Base-by-base conservation (phyloP, 2,329 filamentous ascomycete genomes). In the Arthrobotrys entomopaga region DNA sequence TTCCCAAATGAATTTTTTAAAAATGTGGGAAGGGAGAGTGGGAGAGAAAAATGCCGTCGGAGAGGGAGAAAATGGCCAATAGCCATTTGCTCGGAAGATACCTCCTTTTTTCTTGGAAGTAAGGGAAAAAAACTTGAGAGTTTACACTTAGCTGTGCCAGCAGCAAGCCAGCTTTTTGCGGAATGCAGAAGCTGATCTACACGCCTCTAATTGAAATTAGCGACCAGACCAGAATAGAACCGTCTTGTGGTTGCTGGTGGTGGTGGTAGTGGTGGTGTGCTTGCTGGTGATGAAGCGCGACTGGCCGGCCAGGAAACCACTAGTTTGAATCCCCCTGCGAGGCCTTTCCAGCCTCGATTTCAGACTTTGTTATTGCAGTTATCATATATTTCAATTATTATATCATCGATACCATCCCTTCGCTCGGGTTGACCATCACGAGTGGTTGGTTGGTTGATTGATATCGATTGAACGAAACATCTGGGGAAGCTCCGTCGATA, bases 201-300 rank as follows among this genome's bases (percentile, higher is more conserved):
- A 34, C 29, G 29, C 29, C 29, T 34, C 29, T 5, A 34, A 34
- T 34, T 13, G 65, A 70, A 70, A 70, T 70, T 70, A 61, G 65
- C 65, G 65, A 69, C 65, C 56, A 48, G 42, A 42, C 42, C 42
- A 46, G 42, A 34, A 6, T 34, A 10, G 29, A 34, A 34, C 10
- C 13, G 42, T 46, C 42, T 13, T 7, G 42, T 19, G 15, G 42
- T 15, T 7, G 42, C 38, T 7, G 38, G n/a, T n/a, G n/a, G n/a
- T n/a, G n/a, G n/a, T n/a, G n/a, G n/a, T n/a, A 40, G 38, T 7
- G 7, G 7, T 15, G n/a, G 42, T 19, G 10, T 15, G 42, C 42
- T 19, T 46, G 42, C 42, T 34, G 29, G 29, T 34, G 29, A 34
- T 34, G n/a, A n/a, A 48, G 57, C 40, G 34, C 16, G 20, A 16